phyloP scores from a whole-genome alignment of 176 grass and related monocot species.

The Olyra latifolia region DNA sequence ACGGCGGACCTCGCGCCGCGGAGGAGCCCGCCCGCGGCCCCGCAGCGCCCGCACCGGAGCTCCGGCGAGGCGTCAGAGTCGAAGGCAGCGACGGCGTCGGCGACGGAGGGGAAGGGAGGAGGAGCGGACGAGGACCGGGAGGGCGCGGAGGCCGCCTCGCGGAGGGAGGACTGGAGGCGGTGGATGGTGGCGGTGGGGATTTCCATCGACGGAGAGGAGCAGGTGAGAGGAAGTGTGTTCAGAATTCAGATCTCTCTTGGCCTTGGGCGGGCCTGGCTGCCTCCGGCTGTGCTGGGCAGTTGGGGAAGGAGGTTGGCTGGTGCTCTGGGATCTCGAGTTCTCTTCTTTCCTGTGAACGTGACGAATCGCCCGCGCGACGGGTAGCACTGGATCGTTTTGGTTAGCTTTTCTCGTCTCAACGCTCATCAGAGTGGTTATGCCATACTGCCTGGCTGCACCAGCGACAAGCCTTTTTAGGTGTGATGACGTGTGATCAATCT shows the following conservation, averaged over 20 bases:
- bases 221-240: not conserved
- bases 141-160: conserved; percentile 12
- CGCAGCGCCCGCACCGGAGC: conserved; percentile 51
- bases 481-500: no score
- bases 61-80: conserved; percentile 25
- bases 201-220: conserved; percentile 36
- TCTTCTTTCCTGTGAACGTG: not conserved
- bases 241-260: conserved; percentile 43
- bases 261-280: not conserved
- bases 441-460: no score
- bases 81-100: conserved; percentile 52
- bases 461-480: no score
- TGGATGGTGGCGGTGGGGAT: conserved; percentile 58
- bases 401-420: no score
- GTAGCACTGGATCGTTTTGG: no score
- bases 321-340: not conserved
- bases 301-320: conserved; percentile 10
- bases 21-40: conserved; percentile 47
- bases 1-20: conserved; percentile 38
- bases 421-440: no score
- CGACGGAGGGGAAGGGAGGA: conserved; percentile 39
- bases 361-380: not conserved
- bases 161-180: conserved; percentile 60
- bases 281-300: not conserved
- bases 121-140: not conserved